Conservation (phyloP, 169 alveolate genomes). For the Plasmodium coatneyi region DNA sequence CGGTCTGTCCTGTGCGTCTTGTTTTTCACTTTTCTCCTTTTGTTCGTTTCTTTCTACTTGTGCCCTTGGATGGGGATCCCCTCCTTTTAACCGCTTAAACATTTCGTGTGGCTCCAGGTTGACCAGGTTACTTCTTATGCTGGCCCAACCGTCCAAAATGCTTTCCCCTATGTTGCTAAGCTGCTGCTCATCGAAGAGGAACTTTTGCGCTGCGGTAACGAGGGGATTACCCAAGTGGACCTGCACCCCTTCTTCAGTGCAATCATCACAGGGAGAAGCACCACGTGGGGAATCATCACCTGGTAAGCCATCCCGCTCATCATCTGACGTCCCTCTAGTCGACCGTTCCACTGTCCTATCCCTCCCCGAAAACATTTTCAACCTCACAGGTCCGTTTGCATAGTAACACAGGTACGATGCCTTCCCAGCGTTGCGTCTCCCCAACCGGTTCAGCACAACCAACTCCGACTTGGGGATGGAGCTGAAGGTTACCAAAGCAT, state of each 20-base stretch:
- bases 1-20: not conserved
- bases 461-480: slow-evolving; percentile 19
- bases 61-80: not conserved
- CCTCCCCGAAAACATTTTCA: not conserved
- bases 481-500: not conserved
- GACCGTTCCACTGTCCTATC: not conserved
- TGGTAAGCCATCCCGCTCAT: not conserved
- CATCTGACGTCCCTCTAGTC: not conserved
- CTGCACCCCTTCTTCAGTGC: not conserved
- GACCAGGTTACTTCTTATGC: not conserved
- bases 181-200: not conserved
- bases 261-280: not conserved
- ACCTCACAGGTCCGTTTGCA: slow-evolving; percentile 20
- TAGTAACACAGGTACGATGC: slow-evolving; percentile 17
- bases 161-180: not conserved
- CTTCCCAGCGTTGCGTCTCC: not conserved
- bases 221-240: not conserved
- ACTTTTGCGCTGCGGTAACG: not conserved
- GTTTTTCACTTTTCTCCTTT: not conserved
- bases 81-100: not conserved
- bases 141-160: not conserved
- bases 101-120: not conserved
- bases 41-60: not conserved
- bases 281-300: not conserved
- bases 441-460: not conserved